phyloP scores from a whole-genome alignment of 1,284 basidiomycete species.

The Veloporphyrellus conicus region DNA sequence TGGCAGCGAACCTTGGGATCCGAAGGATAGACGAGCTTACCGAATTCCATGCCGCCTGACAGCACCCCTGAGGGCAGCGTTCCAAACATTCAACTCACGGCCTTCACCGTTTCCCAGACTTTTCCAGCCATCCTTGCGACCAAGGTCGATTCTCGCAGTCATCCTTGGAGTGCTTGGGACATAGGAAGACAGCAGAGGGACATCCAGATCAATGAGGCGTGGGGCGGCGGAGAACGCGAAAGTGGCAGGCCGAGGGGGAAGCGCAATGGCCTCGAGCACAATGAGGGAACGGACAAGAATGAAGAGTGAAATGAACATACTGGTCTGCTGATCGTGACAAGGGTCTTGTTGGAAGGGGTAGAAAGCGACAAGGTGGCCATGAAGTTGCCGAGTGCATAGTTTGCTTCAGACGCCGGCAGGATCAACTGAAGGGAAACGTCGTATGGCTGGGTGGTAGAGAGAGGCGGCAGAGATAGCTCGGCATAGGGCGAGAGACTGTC shows the following conservation, averaged over 20 bases:
- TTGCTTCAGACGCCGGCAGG: slow-evolving; percentile 63
- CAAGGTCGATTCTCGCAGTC: slow-evolving; percentile 57
- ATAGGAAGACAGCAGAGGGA: slow-evolving; percentile 55
- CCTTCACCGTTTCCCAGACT: slow-evolving; percentile 60
- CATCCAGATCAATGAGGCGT: slow-evolving; percentile 42
- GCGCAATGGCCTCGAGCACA: slow-evolving; percentile 51
- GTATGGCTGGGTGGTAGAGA: slow-evolving; percentile 61
- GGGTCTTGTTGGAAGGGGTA: slow-evolving; percentile 56
- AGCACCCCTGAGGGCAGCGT: slow-evolving; percentile 56
- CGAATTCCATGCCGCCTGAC: slow-evolving; percentile 63
- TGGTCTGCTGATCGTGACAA: slow-evolving; percentile 56
- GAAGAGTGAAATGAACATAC: slow-evolving; percentile 40
- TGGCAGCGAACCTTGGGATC: neutral
- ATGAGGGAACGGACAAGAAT: slow-evolving; percentile 10
- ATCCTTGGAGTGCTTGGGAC: slow-evolving; percentile 45
- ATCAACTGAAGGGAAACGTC: slow-evolving; percentile 64
- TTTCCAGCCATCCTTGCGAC: slow-evolving; percentile 66
- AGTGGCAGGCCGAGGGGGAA: slow-evolving; percentile 35
- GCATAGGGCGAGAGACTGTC: slow-evolving; percentile 64
- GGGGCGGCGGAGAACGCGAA: slow-evolving; percentile 41
- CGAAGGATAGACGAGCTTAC: slow-evolving; percentile 37
- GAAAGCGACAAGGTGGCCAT: slow-evolving; percentile 63
- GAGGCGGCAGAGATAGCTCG: slow-evolving; percentile 43
- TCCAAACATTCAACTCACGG: slow-evolving; percentile 62
- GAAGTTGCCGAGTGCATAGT: slow-evolving; percentile 73